Evolutionary conservation across 495 filamentous ascomycete species (phyloP).

Genomic region (Aspergillus sclerotiicarbonarius): DNA sequence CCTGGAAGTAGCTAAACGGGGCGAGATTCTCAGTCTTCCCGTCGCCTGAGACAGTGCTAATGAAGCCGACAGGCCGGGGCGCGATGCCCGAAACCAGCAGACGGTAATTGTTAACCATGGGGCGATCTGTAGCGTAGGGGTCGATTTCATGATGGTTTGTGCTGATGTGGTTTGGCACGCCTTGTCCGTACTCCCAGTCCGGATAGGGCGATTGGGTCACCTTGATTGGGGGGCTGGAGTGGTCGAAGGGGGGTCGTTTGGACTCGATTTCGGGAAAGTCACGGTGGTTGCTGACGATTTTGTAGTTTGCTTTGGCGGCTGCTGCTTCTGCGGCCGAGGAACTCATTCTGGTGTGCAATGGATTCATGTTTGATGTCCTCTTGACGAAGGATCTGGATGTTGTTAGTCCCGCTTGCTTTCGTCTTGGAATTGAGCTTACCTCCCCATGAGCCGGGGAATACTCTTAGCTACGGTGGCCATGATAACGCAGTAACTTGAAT

Average conservation of each 20-base stretch:
- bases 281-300: conserved; percentile 24
- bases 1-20: conserved; percentile 77
- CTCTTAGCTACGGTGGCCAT: neutral
- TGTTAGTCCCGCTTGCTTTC: no score
- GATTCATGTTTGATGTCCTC: neutral
- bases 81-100: conserved; percentile 79
- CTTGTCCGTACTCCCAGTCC: conserved; percentile 68
- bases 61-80: conserved; percentile 68
- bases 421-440: no score
- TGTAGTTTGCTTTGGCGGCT: conserved; percentile 23
- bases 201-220: conserved; percentile 70
- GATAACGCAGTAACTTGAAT: no score
- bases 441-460: neutral
- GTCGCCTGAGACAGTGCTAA: conserved; percentile 51
- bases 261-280: conserved; percentile 73
- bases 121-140: conserved; percentile 67
- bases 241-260: conserved; percentile 59
- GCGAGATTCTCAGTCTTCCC: conserved; percentile 67
- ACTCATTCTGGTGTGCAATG: conserved; percentile 11
- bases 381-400: no score
- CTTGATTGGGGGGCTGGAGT: conserved; percentile 42
- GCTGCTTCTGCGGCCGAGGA: conserved; percentile 17
- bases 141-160: conserved; percentile 70
- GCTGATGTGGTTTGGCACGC: conserved; percentile 58
- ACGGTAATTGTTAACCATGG: conserved; percentile 76